Evolutionary conservation across 2,329 filamentous ascomycete genomes (phyloP).

Genomic region (Paramyrothecium sp.): DNA sequence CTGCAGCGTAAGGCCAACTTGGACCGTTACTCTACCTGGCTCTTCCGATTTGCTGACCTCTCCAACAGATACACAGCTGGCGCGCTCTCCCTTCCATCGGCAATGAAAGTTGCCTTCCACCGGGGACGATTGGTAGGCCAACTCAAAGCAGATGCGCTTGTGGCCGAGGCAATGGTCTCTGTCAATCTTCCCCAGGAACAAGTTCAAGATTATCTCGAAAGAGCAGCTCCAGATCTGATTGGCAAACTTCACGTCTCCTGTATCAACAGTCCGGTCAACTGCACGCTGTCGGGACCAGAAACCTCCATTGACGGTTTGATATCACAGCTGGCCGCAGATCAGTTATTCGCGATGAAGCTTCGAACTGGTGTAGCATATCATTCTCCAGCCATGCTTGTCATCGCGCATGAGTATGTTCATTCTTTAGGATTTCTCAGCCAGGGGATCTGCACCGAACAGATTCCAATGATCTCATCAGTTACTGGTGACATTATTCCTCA

Average conservation of each 20-base stretch:
- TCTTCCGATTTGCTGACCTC: no score
- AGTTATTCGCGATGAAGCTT: conserved; percentile 41
- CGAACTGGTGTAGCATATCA: conserved; percentile 49
- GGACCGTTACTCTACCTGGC: no score
- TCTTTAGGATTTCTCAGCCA: conserved; percentile 10
- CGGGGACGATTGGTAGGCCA: conserved; percentile 31
- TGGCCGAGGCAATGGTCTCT: conserved; percentile 21
- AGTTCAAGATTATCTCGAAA: neutral
- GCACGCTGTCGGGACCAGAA: conserved; percentile 46
- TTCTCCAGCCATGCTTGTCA: conserved; percentile 45
- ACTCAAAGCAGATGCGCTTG: conserved; percentile 31
- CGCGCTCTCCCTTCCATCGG: conserved; percentile 3
- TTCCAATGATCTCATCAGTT: conserved; percentile 34
- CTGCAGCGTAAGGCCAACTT: no score
- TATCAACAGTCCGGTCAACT: conserved; percentile 47
- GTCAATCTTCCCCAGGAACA: conserved; percentile 10
- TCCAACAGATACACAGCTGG: conserved; percentile 4
- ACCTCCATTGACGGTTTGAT: conserved; percentile 36
- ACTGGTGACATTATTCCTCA: conserved; percentile 30
- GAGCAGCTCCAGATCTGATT: neutral
- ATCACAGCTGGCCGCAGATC: conserved; percentile 29
- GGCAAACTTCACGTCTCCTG: conserved; percentile 31
- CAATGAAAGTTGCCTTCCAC: conserved; percentile 46
- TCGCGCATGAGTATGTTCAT: conserved; percentile 40
- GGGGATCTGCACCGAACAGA: neutral